Evolutionary conservation across 2,329 filamentous ascomycete genomes (phyloP), one percentile per base, ranked within the genome.

Genomic region (Lasiodiplodia citricola): DNA sequence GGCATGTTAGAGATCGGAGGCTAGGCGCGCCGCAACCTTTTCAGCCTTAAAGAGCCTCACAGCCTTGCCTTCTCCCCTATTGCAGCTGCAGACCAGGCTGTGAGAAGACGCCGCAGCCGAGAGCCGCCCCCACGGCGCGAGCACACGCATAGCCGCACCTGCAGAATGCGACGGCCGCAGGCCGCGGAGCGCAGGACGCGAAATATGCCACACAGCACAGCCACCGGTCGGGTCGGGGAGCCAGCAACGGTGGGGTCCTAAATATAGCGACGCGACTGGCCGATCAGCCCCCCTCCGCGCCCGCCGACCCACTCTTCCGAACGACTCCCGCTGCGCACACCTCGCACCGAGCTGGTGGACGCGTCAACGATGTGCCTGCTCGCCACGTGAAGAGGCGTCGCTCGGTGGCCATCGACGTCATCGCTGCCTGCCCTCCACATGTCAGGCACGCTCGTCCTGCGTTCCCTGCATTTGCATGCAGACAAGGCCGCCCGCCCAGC

Each of bases 21-120:
- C 10, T 21, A 14, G 41, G 25, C 13, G 14, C 41, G 8, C 41
- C 58, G 28, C 31, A 11, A 23, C 21, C 37, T 60, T 47, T 18
- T 28, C 57, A 62, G 38, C 41, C 58, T 62, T 62, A 47, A 64
- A 50, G 47, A 47, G 35, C 60, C 51, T 63, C 41, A 47, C 23
- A 57, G 31, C 18, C 47, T 50, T 54, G 60, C 47, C 16, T 14
- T 31, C 35, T 10, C 41, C 47, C 44, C 44, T 52, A n/a, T 18
- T 54, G n/a, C 44, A 14, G 60, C 60, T 64, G 60, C 60, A 51
- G 60, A 37, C 35, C 41, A 64, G 60, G 58, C 58, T 63, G 58
- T 21, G 14, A 16, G 13, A n/a, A n/a, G 41, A 35, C 31, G 23
- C 21, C 44, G 25, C n/a, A n/a, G 25, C 54, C 31, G 28, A 31